A percentile compares a stretch with the other conserved stretches of the same genome.
Conservation (phyloP, 2,329 filamentous ascomycete genomes). For the Aspergillus ochraceoroseus region DNA sequence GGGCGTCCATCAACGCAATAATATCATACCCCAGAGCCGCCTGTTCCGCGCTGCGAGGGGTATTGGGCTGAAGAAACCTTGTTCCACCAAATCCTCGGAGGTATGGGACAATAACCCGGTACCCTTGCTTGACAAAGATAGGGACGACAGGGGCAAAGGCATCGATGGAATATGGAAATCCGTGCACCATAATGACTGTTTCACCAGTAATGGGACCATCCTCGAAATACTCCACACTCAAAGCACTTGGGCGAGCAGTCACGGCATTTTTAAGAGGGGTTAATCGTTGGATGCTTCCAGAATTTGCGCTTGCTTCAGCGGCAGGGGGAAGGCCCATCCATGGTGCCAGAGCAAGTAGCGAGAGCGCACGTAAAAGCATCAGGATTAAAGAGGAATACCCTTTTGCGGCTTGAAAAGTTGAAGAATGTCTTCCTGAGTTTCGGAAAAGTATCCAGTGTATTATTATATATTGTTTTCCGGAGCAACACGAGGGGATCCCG, state of each 20-base stretch:
- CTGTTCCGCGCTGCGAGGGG: slow-evolving; percentile 2
- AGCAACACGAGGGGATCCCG: too few relatives aligned
- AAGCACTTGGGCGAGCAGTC: neutral
- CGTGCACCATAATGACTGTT: slow-evolving; percentile 1
- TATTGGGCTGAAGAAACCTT: neutral
- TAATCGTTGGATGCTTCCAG: neutral
- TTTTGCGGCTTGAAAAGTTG: too few relatives aligned
- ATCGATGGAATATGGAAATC: slow-evolving; percentile 6
- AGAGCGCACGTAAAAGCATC: too few relatives aligned
- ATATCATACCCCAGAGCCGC: slow-evolving; percentile 2
- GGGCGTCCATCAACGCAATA: slow-evolving; percentile 4
- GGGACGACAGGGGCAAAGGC: slow-evolving; percentile 2
- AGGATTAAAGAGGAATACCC: too few relatives aligned
- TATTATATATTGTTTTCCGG: too few relatives aligned
- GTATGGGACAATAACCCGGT: slow-evolving; percentile 1
- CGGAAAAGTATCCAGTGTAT: too few relatives aligned
- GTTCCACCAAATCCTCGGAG: slow-evolving; percentile 4
- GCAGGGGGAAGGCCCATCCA: neutral
- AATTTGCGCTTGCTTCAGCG: neutral
- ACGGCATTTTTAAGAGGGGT: neutral
- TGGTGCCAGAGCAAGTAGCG: neutral
- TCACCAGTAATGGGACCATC: neutral
- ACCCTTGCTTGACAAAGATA: slow-evolving; percentile 3
- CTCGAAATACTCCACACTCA: slow-evolving; percentile 6
- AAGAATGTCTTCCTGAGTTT: too few relatives aligned